A percentile compares a stretch with the other conserved stretches of the same genome.
Conservation (phyloP, 805 yeast genomes). For the Metschnikowia similis region DNA sequence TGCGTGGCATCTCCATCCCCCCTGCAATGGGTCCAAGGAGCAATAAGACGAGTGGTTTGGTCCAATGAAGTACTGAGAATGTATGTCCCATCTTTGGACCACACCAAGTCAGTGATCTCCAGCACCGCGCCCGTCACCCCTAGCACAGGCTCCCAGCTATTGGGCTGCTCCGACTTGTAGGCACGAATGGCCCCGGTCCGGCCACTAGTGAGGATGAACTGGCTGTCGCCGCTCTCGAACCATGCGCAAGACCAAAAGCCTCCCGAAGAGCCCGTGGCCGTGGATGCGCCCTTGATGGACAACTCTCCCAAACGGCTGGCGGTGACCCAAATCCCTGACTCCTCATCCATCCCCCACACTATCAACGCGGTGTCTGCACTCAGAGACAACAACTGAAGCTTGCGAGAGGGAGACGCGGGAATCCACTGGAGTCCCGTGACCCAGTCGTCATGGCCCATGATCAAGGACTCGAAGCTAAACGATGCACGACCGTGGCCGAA, state of each 20-base stretch:
- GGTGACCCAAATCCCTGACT: slow-evolving; percentile 89
- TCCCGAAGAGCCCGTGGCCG: slow-evolving; percentile 92
- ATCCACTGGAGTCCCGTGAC: slow-evolving; percentile 83
- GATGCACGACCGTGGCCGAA: slow-evolving; percentile 39
- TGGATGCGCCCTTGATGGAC: slow-evolving; percentile 93
- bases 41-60: slow-evolving; percentile 85
- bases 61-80: slow-evolving; percentile 79
- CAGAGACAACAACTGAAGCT: slow-evolving; percentile 65
- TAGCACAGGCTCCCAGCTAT: slow-evolving; percentile 40
- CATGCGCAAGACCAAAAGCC: slow-evolving; percentile 66
- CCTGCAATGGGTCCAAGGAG: slow-evolving; percentile 50
- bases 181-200: slow-evolving; percentile 89
- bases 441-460: slow-evolving; percentile 99
- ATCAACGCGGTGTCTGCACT: slow-evolving; percentile 92
- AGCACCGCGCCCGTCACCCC: slow-evolving; percentile 76
- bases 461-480: slow-evolving; percentile 82
- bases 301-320: slow-evolving; percentile 81
- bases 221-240: slow-evolving; percentile 41
- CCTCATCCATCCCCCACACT: slow-evolving; percentile 86
- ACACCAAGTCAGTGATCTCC: slow-evolving; percentile 71
- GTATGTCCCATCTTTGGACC: slow-evolving; percentile 67
- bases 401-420: slow-evolving; percentile 30
- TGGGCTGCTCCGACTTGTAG: slow-evolving; percentile 43
- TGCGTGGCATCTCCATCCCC: not conserved
- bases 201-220: slow-evolving; percentile 72